phyloP scores from a whole-genome alignment of 2,329 filamentous ascomycete species.

The Cladophialophora yegresii region DNA sequence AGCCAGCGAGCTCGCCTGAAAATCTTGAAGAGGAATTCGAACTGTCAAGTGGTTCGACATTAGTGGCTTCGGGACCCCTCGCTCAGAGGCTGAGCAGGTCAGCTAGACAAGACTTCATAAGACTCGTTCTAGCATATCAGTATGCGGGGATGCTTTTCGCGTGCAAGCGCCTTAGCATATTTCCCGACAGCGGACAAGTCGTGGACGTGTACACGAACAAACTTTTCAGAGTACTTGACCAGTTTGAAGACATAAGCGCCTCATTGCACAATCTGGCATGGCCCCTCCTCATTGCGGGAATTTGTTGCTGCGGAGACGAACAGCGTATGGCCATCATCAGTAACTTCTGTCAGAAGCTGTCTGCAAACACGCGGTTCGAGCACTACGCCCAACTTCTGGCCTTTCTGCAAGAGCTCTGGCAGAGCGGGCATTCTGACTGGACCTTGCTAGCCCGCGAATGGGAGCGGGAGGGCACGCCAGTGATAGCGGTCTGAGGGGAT shows the following conservation, averaged over 20 bases:
- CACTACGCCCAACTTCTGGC: slow-evolving; percentile 2
- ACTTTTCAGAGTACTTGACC: slow-evolving; percentile 9
- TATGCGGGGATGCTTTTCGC: neutral
- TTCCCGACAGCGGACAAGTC: too few species aligned
- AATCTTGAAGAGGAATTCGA: neutral
- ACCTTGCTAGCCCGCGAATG: slow-evolving; percentile 10
- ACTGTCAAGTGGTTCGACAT: neutral
- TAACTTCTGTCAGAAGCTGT: neutral
- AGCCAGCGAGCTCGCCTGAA: neutral
- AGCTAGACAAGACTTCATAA: neutral
- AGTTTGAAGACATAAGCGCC: slow-evolving; percentile 10
- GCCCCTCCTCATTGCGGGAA: slow-evolving; percentile 13
- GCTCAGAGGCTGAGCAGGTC: neutral
- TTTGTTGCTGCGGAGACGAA: slow-evolving; percentile 5
- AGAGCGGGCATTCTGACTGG: slow-evolving; percentile 6
- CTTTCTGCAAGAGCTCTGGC: slow-evolving; percentile 13
- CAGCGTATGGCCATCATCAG: neutral
- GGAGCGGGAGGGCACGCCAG: slow-evolving; percentile 1
- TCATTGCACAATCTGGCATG: slow-evolving; percentile 9
- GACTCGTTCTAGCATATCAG: neutral
- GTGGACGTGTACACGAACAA: neutral
- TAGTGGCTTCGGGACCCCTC: neutral
- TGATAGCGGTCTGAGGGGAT: neutral
- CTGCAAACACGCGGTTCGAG: slow-evolving; percentile 3
- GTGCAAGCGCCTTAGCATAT: neutral